Base-by-base conservation (phyloP, 1,284 basidiomycete species). In the Tylopilus sp. region DNA sequence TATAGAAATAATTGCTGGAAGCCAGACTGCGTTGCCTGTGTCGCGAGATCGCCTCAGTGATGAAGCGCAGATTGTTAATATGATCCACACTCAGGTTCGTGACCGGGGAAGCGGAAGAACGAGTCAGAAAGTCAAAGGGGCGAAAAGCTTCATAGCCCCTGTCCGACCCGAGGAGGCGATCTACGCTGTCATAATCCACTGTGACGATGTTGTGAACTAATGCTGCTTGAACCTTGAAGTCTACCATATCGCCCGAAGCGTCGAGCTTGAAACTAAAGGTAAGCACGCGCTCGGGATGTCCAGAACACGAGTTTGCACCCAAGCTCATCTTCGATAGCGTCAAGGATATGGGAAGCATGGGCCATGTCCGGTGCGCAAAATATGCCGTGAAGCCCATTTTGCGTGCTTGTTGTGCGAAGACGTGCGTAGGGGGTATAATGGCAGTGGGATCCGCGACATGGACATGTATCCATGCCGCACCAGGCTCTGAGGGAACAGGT, bases 381-480 rank as follows among this genome's bases (percentile, higher is more conserved):
- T 92, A 96, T 1, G 71, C 61, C 0, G 84, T 79, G 41, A 76
- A 67, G 1, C 70, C 71, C 46, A 73, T 70, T 33, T 71, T 66
- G 10, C 75, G 71, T 0, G 92, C 92, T 4, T 71, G 61, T 28
- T 74, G 67, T 0, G 84, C 74, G 1, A 91, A 62, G 2, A 71
- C 56, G 63, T 93, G 84, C 1, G 75, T 76, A 0, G 84, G 86
- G 15, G 82, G 82, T n/a, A 99, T 72, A 49, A 86, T 63, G 2
- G 86, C 74, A 0, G 92, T 95, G 0, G 96, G 95, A 65, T 99
- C 96, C 8, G 97, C 96, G 47, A 99, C 78, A 64, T 99, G 96
- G 16, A 89, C 75, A 60, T 98, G 96, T 13, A 97, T 62, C 97
- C 97, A 99, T 44, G 73, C 60, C 49, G 72, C 72, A 15, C 74